These are phyloP conservation scores for Puccinia novopanici DNA, from an alignment of 1,284 basidiomycete species.

Conservation along the genomic window DNA sequence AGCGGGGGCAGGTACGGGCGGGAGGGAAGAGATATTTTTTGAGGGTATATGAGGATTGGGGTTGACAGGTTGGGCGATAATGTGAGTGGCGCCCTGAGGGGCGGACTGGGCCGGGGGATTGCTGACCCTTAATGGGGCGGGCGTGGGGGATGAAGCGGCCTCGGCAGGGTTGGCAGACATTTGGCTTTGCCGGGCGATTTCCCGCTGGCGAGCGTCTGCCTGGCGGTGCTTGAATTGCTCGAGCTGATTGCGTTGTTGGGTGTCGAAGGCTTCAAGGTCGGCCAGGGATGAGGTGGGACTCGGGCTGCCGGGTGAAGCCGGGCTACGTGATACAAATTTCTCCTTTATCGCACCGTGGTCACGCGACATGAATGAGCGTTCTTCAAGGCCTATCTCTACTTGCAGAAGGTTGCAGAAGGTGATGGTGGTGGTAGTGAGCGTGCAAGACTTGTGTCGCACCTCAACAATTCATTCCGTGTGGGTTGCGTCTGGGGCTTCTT, in stretches of 20 bases:
- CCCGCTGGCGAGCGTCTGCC: not conserved
- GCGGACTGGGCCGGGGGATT: not conserved
- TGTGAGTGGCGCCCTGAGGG: not conserved
- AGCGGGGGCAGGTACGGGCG: not conserved
- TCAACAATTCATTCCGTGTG: slow-evolving; percentile 15
- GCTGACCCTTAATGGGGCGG: not conserved
- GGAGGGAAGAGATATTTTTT: not conserved
- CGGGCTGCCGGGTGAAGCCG: not conserved
- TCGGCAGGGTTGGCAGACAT: not conserved
- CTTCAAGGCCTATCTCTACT: not conserved
- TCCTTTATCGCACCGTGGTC: not conserved
- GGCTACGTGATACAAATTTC: not conserved
- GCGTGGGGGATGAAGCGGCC: not conserved
- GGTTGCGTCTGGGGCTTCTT: not conserved
- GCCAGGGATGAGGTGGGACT: not conserved
- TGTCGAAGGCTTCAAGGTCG: not conserved
- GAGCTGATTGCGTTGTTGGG: slow-evolving; percentile 5
- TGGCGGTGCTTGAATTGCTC: slow-evolving; percentile 14
- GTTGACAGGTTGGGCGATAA: slow-evolving; percentile 8
- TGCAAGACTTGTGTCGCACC: not conserved
- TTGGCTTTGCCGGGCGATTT: slow-evolving; percentile 10
- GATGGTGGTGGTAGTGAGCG: not conserved
- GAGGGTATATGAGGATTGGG: not conserved
- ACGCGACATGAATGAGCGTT: not conserved
- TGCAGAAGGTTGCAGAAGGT: no score